A percentile compares a stretch with the other conserved stretches of the same genome.
Conservation (phyloP, 2,329 filamentous ascomycete genomes). For the Paecilomyces dactylethromorphus region DNA sequence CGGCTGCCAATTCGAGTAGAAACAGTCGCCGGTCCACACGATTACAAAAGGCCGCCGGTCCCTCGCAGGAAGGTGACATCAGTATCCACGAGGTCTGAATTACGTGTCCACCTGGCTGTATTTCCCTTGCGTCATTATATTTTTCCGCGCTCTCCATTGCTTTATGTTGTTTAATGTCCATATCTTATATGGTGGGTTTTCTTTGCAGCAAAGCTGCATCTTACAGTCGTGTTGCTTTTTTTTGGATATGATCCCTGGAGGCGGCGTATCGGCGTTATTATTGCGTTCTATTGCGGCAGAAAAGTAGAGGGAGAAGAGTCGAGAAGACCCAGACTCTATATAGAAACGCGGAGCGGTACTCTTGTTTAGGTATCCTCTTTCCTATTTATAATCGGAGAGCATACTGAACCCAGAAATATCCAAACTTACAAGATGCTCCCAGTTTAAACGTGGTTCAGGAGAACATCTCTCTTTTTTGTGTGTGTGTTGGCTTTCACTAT, state of each 20-base stretch:
- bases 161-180: not conserved
- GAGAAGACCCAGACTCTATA: not conserved
- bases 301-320: not conserved
- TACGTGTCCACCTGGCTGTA: no score
- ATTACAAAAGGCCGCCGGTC: slow-evolving; percentile 14
- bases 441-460: no score
- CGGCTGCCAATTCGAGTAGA: not conserved
- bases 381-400: not conserved
- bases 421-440: no score
- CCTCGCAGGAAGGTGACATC: slow-evolving; percentile 10
- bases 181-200: not conserved
- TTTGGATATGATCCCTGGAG: not conserved
- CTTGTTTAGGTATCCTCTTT: not conserved
- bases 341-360: not conserved
- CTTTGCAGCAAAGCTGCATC: not conserved
- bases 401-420: not conserved
- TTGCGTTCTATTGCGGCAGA: not conserved
- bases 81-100: slow-evolving; percentile 19
- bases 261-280: not conserved
- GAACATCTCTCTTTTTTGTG: no score
- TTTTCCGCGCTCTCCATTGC: not conserved
- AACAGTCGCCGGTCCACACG: slow-evolving; percentile 6
- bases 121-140: not conserved
- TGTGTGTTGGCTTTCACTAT: no score
- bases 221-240: not conserved